Conservation (phyloP, 164 flowering plant species). For the Stephania yunnanensis region DNA sequence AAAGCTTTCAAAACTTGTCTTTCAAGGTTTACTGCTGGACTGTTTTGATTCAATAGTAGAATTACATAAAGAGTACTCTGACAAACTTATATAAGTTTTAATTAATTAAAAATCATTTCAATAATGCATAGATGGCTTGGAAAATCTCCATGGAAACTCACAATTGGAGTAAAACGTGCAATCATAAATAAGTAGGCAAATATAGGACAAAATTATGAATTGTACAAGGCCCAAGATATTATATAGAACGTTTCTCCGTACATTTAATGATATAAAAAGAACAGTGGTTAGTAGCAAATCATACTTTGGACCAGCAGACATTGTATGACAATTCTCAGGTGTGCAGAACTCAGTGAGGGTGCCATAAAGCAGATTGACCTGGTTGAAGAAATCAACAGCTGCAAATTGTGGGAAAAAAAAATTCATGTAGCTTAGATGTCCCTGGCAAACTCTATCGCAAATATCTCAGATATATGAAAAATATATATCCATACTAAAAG, state of each 20-base stretch:
- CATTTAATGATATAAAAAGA: neutral
- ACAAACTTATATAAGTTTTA: neutral
- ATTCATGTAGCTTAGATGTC: constrained; percentile 20
- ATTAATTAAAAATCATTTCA: neutral
- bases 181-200: too few relatives aligned
- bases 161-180: too few relatives aligned
- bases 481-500: neutral
- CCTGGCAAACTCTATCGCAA: neutral
- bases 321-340: constrained; percentile 91
- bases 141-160: neutral
- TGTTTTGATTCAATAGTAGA: neutral
- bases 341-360: constrained; percentile 99
- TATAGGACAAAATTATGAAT: neutral
- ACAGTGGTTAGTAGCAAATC: constrained; percentile 12
- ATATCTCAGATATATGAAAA: neutral
- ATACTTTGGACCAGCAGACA: constrained; percentile 99
- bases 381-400: constrained; percentile 99
- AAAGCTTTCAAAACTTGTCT: neutral
- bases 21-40: neutral
- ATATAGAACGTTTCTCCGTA: neutral
- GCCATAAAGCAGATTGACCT: constrained; percentile 98
- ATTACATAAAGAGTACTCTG: neutral
- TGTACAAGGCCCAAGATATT: neutral
- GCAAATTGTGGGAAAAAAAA: constrained; percentile 26
- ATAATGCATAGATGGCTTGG: neutral